Conservation (phyloP, 2,329 filamentous ascomycete species). For the Gyromitra esculenta region DNA sequence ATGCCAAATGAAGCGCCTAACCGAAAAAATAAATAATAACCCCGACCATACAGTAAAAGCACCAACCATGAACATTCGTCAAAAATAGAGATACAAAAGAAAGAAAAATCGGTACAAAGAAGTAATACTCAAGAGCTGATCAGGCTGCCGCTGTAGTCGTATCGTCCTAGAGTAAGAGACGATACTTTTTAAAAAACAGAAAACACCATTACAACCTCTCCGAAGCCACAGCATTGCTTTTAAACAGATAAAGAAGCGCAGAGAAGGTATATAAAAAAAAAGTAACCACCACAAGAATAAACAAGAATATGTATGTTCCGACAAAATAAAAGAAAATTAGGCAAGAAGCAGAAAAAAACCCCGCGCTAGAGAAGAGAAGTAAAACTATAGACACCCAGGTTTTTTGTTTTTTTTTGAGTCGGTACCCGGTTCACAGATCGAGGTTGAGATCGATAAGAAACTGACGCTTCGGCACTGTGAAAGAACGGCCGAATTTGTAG, state of each 20-base stretch:
- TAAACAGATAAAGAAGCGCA: constrained; percentile 37
- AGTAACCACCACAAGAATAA: constrained; percentile 46
- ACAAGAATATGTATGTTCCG: constrained; percentile 50
- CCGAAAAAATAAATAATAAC: constrained; percentile 40
- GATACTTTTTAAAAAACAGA: constrained; percentile 41
- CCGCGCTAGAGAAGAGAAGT: constrained; percentile 39
- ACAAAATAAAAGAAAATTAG: constrained; percentile 41
- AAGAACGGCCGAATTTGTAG: constrained; percentile 37
- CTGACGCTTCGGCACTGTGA: constrained; percentile 27
- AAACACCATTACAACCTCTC: constrained; percentile 35
- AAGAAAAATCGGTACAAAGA: constrained; percentile 44
- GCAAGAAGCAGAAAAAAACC: constrained; percentile 42
- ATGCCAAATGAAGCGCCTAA: constrained; percentile 49
- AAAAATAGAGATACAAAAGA: constrained; percentile 21
- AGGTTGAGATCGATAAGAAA: constrained; percentile 31
- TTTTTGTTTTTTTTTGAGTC: constrained; percentile 37
- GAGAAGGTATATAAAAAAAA: constrained; percentile 37
- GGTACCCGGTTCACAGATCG: constrained; percentile 21
- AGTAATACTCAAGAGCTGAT: constrained; percentile 38
- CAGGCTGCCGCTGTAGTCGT: constrained; percentile 33
- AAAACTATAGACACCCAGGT: constrained; percentile 48
- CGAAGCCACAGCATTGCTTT: constrained; percentile 42
- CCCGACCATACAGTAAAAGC: constrained; percentile 43
- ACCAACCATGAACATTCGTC: constrained; percentile 47
- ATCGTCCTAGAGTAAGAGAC: constrained; percentile 32